phyloP scores from a whole-genome alignment of 139 green algal species.

The Micromonas pusilla region DNA sequence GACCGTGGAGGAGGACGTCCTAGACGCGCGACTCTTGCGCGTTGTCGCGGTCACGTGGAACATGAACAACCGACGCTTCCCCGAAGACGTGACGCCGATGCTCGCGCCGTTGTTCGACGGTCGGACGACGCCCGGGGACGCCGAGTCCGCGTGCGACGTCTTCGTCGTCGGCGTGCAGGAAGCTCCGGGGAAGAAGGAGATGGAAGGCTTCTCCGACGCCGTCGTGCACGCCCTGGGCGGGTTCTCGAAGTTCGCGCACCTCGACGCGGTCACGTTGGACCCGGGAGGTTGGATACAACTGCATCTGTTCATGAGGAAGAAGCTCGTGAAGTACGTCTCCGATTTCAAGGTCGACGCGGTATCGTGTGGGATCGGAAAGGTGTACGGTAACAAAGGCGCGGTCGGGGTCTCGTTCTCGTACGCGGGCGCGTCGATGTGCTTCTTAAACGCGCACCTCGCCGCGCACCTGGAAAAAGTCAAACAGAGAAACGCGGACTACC shows the following conservation, averaged over 20 bases:
- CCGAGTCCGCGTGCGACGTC: not conserved
- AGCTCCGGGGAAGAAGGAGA: not conserved
- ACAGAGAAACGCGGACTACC: conserved; percentile 25
- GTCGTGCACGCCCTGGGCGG: not conserved
- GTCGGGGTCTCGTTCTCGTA: conserved; percentile 22
- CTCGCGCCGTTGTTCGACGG: not conserved
- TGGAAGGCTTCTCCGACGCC: not conserved
- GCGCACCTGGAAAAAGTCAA: conserved; percentile 23
- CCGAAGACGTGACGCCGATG: not conserved
- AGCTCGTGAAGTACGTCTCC: not conserved
- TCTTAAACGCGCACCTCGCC: conserved; percentile 32
- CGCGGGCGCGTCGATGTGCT: conserved; percentile 14
- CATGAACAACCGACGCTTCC: not conserved
- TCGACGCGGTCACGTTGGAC: not conserved
- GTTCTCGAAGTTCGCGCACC: not conserved
- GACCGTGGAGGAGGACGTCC: no score
- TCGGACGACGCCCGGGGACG: not conserved
- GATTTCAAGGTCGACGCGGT: conserved; percentile 11
- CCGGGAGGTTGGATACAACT: not conserved
- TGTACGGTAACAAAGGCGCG: conserved; percentile 32
- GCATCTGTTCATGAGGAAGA: not conserved
- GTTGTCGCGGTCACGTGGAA: not conserved
- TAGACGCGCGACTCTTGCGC: no score
- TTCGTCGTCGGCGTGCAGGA: not conserved
- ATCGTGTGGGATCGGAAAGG: conserved; percentile 11